Percentiles rank a stretch among this genome's conserved stretches.
Conservation (phyloP, 176 grass and related monocot genomes). For the Hordeum vulgare region DNA sequence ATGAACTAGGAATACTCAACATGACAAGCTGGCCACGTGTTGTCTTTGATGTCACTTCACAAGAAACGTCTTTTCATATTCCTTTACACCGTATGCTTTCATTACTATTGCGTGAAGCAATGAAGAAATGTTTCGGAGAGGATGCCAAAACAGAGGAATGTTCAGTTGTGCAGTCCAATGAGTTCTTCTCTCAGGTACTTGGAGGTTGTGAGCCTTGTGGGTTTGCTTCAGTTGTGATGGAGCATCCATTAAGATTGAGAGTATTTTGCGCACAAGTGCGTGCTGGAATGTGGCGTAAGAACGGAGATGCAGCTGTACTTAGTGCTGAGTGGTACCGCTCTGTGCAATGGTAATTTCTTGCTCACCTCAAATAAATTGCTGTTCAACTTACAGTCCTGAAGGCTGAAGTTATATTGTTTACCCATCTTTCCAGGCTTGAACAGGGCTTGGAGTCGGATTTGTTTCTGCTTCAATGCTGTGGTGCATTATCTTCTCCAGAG, state of each 20-base stretch:
- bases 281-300: constrained; percentile 98
- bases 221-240: constrained; percentile 90
- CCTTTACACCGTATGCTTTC: constrained; percentile 98
- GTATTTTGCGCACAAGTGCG: constrained; percentile 96
- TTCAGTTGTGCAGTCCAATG: constrained; percentile 33
- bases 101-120: constrained; percentile 56
- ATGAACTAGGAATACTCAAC: constrained; percentile 64
- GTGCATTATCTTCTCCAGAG: constrained; percentile 86
- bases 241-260: constrained; percentile 88
- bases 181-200: constrained; percentile 67
- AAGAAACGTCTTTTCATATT: constrained; percentile 96
- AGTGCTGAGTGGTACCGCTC: constrained; percentile 79
- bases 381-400: constrained; percentile 14
- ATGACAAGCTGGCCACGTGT: constrained; percentile 64
- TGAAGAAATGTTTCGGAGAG: constrained; percentile 68
- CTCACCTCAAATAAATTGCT: constrained; percentile 4
- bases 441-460: constrained; percentile 93
- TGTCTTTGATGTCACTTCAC: constrained; percentile 84
- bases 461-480: constrained; percentile 96
- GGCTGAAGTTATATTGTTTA: constrained; percentile 23
- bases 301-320: constrained; percentile 84
- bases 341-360: constrained; percentile 74
- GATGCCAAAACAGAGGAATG: constrained; percentile 34
- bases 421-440: constrained; percentile 67
- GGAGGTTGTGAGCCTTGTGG: constrained; percentile 51